Conservation (phyloP, 768 basidiomycete species). For the Serendipita sp. region DNA sequence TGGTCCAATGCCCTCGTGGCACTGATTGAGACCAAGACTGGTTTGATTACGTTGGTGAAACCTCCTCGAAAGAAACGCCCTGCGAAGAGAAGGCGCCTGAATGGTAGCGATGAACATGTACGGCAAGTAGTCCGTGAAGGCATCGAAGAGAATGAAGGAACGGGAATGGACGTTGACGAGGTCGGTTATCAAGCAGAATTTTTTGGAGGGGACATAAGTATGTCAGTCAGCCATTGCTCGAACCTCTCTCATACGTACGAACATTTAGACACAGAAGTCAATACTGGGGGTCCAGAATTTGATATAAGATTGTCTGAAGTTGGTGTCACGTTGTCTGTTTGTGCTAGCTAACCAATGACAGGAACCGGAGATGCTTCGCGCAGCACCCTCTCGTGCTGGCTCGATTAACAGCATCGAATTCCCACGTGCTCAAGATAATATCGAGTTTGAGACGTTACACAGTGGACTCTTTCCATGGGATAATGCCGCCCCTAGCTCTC, state of each 20-base stretch:
- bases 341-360: conserved; percentile 14
- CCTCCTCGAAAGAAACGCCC: neutral
- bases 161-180: neutral
- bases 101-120: neutral
- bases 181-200: neutral
- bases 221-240: neutral
- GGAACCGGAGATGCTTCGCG: conserved; percentile 79
- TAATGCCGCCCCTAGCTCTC: conserved; percentile 52
- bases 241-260: too few relatives aligned
- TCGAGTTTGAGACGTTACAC: conserved; percentile 32
- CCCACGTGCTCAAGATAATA: neutral
- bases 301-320: too few relatives aligned
- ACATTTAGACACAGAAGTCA: too few relatives aligned
- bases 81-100: neutral
- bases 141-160: neutral
- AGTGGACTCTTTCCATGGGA: conserved; percentile 75
- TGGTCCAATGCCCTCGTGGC: conserved; percentile 59
- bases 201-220: neutral
- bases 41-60: conserved; percentile 16
- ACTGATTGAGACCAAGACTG: conserved; percentile 47
- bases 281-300: neutral
- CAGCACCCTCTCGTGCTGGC: conserved; percentile 35
- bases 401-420: conserved; percentile 19
- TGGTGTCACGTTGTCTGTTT: too few relatives aligned
- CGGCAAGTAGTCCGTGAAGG: neutral